Evolutionary conservation across 352 stramenopile species (phyloP).

Genomic region (Phytophthora multivora): DNA sequence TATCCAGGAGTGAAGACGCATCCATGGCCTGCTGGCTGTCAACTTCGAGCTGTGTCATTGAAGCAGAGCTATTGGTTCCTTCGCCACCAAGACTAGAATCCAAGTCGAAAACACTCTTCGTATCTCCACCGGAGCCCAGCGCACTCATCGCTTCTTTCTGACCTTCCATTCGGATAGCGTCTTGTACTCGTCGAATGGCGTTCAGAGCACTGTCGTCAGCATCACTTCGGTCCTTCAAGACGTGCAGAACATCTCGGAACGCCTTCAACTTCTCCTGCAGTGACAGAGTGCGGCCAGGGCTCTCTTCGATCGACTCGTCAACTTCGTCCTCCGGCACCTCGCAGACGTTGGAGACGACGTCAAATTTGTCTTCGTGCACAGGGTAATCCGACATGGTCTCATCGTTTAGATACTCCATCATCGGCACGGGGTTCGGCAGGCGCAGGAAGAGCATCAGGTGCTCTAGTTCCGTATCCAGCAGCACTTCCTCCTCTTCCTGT

Average conservation of each 20-base stretch:
- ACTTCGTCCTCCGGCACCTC: slow-evolving; percentile 75
- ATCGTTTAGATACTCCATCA: slow-evolving; percentile 78
- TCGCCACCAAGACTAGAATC: slow-evolving; percentile 7
- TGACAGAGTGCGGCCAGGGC: slow-evolving; percentile 43
- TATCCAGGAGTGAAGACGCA: slow-evolving; percentile 36
- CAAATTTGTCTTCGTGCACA: slow-evolving; percentile 86
- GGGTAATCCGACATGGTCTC: slow-evolving; percentile 69
- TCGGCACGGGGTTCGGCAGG: slow-evolving; percentile 57
- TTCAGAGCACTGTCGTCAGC: slow-evolving; percentile 59
- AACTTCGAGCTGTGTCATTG: slow-evolving; percentile 36
- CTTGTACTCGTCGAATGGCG: slow-evolving; percentile 64
- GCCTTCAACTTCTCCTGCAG: slow-evolving; percentile 82
- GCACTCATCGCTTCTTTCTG: slow-evolving; percentile 35
- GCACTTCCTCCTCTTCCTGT: slow-evolving; percentile 61
- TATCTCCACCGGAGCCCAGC: slow-evolving; percentile 15
- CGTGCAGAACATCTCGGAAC: slow-evolving; percentile 77
- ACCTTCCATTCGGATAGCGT: slow-evolving; percentile 60
- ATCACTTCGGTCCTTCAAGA: slow-evolving; percentile 75
- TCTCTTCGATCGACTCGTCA: slow-evolving; percentile 56
- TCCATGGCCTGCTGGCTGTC: slow-evolving; percentile 44
- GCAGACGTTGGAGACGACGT: slow-evolving; percentile 68
- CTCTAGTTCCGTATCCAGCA: slow-evolving; percentile 67
- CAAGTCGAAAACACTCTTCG: slow-evolving; percentile 33
- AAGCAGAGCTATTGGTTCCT: slow-evolving; percentile 1
- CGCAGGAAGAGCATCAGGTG: slow-evolving; percentile 72